Conservation (phyloP, 1,284 basidiomycete species). For the Microbotryum saponariae region DNA sequence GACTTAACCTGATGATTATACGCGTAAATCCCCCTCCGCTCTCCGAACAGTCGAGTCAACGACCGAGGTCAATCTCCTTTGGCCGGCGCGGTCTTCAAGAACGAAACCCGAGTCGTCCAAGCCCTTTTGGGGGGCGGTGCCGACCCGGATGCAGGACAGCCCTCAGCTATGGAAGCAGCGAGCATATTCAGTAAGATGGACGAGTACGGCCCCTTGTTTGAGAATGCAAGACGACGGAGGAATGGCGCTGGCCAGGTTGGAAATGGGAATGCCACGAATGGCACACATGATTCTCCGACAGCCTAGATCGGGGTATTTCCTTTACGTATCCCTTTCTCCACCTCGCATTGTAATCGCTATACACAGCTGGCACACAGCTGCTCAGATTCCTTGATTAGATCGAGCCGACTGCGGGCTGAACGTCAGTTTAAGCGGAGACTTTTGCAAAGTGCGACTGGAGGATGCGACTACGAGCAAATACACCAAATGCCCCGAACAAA, state of each 20-base stretch:
- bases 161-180: slow-evolving; percentile 62
- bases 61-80: slow-evolving; percentile 69
- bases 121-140: slow-evolving; percentile 56
- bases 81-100: slow-evolving; percentile 75
- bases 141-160: slow-evolving; percentile 59
- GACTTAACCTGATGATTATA: neutral
- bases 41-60: slow-evolving; percentile 49
- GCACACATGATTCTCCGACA: no score
- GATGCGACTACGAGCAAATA: no score
- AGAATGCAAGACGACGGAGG: neutral
- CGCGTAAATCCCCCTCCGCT: neutral
- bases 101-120: slow-evolving; percentile 54
- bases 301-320: no score
- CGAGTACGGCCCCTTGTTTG: slow-evolving; percentile 12
- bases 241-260: neutral
- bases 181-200: slow-evolving; percentile 34
- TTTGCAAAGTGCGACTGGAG: no score
- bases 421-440: no score
- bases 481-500: no score
- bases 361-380: no score
- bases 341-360: no score
- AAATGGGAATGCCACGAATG: no score
- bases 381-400: no score
- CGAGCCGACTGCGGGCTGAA: no score
- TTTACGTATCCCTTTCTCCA: no score